Percentiles rank a stretch among this genome's conserved stretches.
phyloP scores from a whole-genome alignment of 2,329 filamentous ascomycete species.

The Parastagonospora nodorum region DNA sequence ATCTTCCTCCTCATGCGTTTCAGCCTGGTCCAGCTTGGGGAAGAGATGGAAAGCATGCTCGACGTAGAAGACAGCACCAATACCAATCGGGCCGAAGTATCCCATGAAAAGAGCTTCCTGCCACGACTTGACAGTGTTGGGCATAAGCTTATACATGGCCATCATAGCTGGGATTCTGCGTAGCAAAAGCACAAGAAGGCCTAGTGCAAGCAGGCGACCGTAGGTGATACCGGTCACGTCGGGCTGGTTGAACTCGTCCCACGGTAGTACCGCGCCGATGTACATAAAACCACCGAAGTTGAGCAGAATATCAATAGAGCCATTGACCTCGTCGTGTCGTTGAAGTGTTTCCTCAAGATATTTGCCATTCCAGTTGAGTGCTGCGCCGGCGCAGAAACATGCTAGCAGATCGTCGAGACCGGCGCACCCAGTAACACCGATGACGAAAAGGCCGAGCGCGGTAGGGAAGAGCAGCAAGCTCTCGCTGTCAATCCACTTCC shows the following conservation, averaged over 20 bases:
- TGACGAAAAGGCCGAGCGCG: conserved; percentile 58
- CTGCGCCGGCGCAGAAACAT: conserved; percentile 64
- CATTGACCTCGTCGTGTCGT: conserved; percentile 66
- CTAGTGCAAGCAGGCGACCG: conserved; percentile 57
- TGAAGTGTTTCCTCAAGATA: conserved; percentile 61
- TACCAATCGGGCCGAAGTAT: conserved; percentile 55
- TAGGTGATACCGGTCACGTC: conserved; percentile 59
- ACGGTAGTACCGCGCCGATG: conserved; percentile 61
- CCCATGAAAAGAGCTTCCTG: conserved; percentile 67
- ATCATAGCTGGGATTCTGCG: conserved; percentile 63
- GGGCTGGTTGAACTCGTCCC: conserved; percentile 60
- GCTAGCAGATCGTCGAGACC: conserved; percentile 66
- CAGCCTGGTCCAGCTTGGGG: conserved; percentile 47
- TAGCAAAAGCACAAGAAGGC: conserved; percentile 59
- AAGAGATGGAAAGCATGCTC: conserved; percentile 53
- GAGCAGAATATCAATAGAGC: conserved; percentile 61
- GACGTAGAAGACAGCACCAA: conserved; percentile 54
- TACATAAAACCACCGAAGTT: conserved; percentile 68
- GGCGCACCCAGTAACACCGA: conserved; percentile 60
- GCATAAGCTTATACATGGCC: conserved; percentile 61
- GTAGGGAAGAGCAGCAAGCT: conserved; percentile 58
- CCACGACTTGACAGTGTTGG: conserved; percentile 56
- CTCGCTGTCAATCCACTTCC: conserved; percentile 58
- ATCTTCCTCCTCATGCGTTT: conserved; percentile 48
- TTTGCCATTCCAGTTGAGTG: conserved; percentile 66